These are phyloP conservation scores for Botrytis hyacinthi DNA, from an alignment of 2,329 filamentous ascomycete species.

Conservation along the genomic window DNA sequence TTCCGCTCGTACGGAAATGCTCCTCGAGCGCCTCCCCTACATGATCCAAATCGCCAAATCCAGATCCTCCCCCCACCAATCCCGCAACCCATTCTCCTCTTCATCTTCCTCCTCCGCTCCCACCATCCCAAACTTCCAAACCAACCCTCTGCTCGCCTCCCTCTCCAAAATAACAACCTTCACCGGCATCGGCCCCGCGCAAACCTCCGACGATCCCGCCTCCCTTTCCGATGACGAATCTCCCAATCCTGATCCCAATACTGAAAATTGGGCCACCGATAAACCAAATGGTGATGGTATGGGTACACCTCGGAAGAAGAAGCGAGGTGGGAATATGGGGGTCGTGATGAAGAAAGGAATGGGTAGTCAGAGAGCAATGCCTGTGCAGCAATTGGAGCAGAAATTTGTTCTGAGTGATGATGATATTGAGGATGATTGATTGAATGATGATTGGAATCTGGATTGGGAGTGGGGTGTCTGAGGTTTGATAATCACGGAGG, in stretches of 20 bases:
- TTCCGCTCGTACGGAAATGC: conserved; percentile 67
- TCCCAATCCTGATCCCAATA: not conserved
- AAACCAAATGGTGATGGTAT: conserved; percentile 53
- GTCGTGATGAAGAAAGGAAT: conserved; percentile 32
- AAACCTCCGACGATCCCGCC: conserved; percentile 40
- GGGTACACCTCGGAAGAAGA: conserved; percentile 48
- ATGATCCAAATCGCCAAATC: conserved; percentile 61
- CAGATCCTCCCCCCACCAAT: conserved; percentile 27
- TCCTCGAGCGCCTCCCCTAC: conserved; percentile 86
- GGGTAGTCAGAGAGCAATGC: conserved; percentile 23
- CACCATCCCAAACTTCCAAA: not conserved
- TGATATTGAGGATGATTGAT: conserved; percentile 70
- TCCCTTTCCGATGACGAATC: conserved; percentile 34
- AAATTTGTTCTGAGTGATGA: conserved; percentile 76
- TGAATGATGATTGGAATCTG: not conserved
- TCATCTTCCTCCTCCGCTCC: conserved; percentile 15
- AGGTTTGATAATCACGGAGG: not conserved
- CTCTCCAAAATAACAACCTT: conserved; percentile 8
- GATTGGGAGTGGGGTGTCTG: not conserved
- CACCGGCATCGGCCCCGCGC: conserved; percentile 4
- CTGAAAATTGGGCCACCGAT: conserved; percentile 60
- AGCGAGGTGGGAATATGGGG: conserved; percentile 24
- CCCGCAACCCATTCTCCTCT: not conserved
- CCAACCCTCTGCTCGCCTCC: conserved; percentile 1
- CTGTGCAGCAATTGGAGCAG: conserved; percentile 45